Evolutionary conservation across 78 protist genomes (phyloP).

Genomic region (Bigelowiella natans): DNA sequence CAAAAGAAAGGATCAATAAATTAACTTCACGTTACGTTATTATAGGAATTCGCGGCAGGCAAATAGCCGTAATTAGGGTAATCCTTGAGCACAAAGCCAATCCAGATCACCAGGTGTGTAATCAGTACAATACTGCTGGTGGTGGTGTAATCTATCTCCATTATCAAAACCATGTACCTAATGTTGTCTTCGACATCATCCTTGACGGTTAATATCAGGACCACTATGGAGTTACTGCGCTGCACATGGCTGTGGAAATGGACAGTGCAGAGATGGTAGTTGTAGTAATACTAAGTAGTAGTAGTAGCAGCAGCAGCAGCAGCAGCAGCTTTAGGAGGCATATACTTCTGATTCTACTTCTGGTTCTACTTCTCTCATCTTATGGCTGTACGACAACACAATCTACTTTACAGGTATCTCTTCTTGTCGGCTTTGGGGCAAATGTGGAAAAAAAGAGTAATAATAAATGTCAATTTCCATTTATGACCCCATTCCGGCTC

Average conservation of each 20-base stretch:
- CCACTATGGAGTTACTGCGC: neutral
- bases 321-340: no score
- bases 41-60: no score
- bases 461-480: neutral
- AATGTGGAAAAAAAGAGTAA: neutral
- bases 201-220: no score
- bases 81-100: neutral
- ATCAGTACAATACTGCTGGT: no score
- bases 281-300: neutral
- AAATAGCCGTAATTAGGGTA: neutral
- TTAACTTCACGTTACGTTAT: no score
- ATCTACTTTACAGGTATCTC: neutral
- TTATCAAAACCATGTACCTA: neutral
- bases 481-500: neutral
- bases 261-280: neutral
- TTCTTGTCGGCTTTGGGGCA: neutral
- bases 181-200: no score
- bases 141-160: neutral
- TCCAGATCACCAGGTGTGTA: neutral
- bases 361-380: no score
- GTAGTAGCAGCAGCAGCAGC: no score
- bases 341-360: no score
- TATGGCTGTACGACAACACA: neutral
- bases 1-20: no score
- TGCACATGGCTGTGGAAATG: neutral